Evolutionary conservation across 2,329 filamentous ascomycete genomes (phyloP), one percentile per base, ranked within the genome.

Genomic region (Esteya vermicola): DNA sequence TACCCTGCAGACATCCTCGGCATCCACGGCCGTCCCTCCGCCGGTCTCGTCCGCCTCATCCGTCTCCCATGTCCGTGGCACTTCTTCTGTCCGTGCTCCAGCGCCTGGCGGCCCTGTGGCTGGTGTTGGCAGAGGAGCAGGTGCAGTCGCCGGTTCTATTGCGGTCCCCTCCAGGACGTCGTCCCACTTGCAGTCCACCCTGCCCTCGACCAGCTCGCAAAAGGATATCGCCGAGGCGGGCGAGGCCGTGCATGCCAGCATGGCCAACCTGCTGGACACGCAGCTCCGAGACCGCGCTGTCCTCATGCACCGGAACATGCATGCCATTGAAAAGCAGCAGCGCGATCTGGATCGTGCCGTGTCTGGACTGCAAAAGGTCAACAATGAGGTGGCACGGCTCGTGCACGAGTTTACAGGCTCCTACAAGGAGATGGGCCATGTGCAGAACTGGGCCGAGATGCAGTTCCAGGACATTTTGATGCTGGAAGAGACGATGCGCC

Each of bases 371-470:
- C 62, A 69, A 36, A 68, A 68, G 48, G 78, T 85, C 54, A 78
- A 70, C 52, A 74, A 78, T 45, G 71, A 73, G 57, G 68, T 84
- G 52, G 70, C 73, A 48, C 70, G 70, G 48, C 64, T 84, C 49
- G 75, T 76, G 6, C 70, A 72, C 48, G 68, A 67, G 43, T 77
- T 78, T 27, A 70, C 72, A 34, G 68, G 69, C 47, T 69, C 68
- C 52, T 62, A 89, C 43, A 88, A 86, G 61, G 82, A 86, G 65
- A 64, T 86, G 45, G 82, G 83, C 20, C 78, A 86, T 54, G 72
- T 89, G 53, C 82, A 89, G 65, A 88, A 88, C 57, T 91, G 83
- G 83, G 81, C 83, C 19, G 84, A 91, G 68, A 75, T 86, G 60
- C 65, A 89, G 52, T 83, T 79, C 65, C 58, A 74, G 43, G 73